phyloP scores from a whole-genome alignment of 1,284 basidiomycete species.

The Cryptococcus depauperatus region DNA sequence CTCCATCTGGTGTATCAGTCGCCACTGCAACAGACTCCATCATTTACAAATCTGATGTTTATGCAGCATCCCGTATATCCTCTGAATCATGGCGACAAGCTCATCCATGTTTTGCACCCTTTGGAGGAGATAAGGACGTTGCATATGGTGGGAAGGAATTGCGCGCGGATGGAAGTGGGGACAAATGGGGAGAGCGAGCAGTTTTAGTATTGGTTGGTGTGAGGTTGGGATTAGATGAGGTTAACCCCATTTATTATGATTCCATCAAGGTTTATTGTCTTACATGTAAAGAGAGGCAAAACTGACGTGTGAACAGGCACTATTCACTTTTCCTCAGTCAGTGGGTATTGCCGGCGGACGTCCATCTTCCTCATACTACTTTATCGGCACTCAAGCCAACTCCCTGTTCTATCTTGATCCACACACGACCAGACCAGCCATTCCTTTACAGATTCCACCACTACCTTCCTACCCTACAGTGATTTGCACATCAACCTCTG shows the following conservation, averaged over 20 bases:
- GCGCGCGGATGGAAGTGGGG: conserved; percentile 3
- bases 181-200: conserved; percentile 67
- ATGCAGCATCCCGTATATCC: conserved; percentile 60
- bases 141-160: not conserved
- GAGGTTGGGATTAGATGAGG: conserved; percentile 79
- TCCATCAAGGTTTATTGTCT: conserved; percentile 69
- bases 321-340: conserved; percentile 89
- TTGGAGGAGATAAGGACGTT: not conserved
- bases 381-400: conserved; percentile 84
- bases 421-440: conserved; percentile 73
- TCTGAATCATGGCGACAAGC: conserved; percentile 24
- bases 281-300: not conserved
- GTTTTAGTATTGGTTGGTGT: conserved; percentile 83
- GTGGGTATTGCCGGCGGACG: conserved; percentile 94
- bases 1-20: conserved; percentile 72
- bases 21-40: conserved; percentile 74
- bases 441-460: conserved; percentile 63
- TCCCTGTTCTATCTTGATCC: conserved; percentile 94
- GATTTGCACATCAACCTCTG: conserved; percentile 12
- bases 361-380: conserved; percentile 94
- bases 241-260: conserved; percentile 91
- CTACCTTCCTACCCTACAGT: not conserved
- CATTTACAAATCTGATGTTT: conserved; percentile 79
- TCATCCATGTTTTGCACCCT: not conserved
- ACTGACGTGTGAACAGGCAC: conserved; percentile 49